Conservation (phyloP, 371 early-diverging fungal species). For the Chytridium lagenaria region DNA sequence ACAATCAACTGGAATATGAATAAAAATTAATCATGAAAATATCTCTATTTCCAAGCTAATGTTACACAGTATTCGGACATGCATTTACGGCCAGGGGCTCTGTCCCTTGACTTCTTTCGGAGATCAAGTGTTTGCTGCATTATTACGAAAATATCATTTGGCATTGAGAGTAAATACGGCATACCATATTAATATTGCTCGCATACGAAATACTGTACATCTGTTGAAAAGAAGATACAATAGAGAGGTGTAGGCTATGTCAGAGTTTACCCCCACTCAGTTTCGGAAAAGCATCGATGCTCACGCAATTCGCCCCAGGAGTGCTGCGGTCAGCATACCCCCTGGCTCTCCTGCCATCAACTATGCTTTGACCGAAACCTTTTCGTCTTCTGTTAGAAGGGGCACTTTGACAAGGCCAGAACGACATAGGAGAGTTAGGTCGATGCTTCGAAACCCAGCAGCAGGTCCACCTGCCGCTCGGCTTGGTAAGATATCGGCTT, state of each 20-base stretch:
- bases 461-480: slow-evolving; percentile 14
- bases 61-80: no score
- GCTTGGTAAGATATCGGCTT: not conserved
- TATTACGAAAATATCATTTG: no score
- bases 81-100: no score
- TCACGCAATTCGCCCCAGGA: not conserved
- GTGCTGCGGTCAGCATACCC: not conserved
- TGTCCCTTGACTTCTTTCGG: no score
- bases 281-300: no score
- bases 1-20: slow-evolving; percentile 3
- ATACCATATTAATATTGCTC: no score
- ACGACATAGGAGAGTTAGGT: not conserved
- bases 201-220: no score
- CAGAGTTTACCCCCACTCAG: no score
- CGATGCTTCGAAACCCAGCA: slow-evolving; percentile 10
- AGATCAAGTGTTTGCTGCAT: no score
- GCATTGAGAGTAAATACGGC: no score
- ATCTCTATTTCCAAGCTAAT: not conserved
- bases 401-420: slow-evolving; percentile 6
- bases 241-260: no score
- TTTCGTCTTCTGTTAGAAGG: not conserved
- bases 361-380: not conserved
- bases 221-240: no score
- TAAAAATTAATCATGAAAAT: not conserved
- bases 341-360: not conserved